phyloP scores from a whole-genome alignment of 495 filamentous ascomycete species.

The Chaetomium fimeti region DNA sequence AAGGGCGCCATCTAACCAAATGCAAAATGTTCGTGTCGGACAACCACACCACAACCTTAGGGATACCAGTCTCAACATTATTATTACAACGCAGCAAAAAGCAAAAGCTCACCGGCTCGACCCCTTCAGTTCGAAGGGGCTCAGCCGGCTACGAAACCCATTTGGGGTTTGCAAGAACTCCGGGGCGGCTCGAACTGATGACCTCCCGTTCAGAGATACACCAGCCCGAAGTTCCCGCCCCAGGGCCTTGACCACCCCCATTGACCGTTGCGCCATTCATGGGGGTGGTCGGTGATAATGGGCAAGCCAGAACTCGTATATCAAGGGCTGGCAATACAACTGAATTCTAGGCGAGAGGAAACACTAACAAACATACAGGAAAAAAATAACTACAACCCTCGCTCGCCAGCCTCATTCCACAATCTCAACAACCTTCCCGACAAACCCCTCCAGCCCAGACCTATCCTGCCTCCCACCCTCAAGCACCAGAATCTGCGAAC shows the following conservation, averaged over 20 bases:
- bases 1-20: too few species aligned
- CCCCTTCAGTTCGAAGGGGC: too few species aligned
- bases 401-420: slow-evolving; percentile 42
- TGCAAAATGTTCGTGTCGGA: too few species aligned
- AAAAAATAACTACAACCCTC: slow-evolving; percentile 4
- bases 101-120: too few species aligned
- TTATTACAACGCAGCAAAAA: too few species aligned
- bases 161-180: too few species aligned
- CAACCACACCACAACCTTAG: too few species aligned
- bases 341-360: background rate
- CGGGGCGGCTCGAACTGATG: too few species aligned
- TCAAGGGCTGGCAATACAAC: background rate
- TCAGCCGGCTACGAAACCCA: too few species aligned
- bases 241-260: background rate
- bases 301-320: background rate
- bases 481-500: slow-evolving; percentile 69
- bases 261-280: background rate
- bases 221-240: background rate
- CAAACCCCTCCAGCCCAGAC: slow-evolving; percentile 64
- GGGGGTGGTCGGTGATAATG: background rate
- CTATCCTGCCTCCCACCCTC: slow-evolving; percentile 57
- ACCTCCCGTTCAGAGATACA: background rate
- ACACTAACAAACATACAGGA: background rate
- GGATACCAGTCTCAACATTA: too few species aligned
- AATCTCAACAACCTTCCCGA: slow-evolving; percentile 60